Evolutionary conservation across 2,329 filamentous ascomycete species (phyloP), one percentile per base, ranked within the genome.

Genomic region (Aspergillus flavus): DNA sequence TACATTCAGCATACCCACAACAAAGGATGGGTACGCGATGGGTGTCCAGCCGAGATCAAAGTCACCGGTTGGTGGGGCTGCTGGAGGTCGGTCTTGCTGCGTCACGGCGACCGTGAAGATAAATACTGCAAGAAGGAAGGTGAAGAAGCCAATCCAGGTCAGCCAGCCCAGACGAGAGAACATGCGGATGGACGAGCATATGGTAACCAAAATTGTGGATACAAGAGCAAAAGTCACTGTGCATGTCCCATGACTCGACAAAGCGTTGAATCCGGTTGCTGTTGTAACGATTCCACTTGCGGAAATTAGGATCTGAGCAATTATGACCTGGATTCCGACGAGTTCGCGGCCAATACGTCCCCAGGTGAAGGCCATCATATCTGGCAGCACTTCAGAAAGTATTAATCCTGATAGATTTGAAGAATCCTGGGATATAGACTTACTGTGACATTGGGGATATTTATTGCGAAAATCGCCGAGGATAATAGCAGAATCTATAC

Each of bases 111-210:
- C 21, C 45, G 23, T 21, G n/a, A 86, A 78, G 58, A 86, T 85
- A 64, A 87, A 83, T 0, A 87, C 82, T 6, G 86, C 86, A 19
- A 82, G 74, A 67, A 86, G 88, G 46, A 89, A 83, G 26, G 82
- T 85, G 6, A 81, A 63, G 69, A 89, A 88, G 1, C 87, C 87
- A 14, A 81, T 81, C 84, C 85, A 89, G 0, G 86, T 87, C 53
- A 89, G 74, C 84, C 85, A 88, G 2, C 83, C 84, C 61, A 89
- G 84, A 68, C 87, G 84, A 59, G 85, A 80, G 66, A 88, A 84
- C 61, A 85, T 89, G 63, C 86, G 82, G 6, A 86, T 79, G 39
- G 81, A 84, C 1, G 85, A 84, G 11, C 81, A 77, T 21, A 58
- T 41, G 0, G 79, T 64, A 34, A 82, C 81, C 10, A 83, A 73